These are phyloP conservation scores for Ascochyta koolunga DNA, from an alignment of 2,329 filamentous ascomycete species.

Conservation along the genomic window DNA sequence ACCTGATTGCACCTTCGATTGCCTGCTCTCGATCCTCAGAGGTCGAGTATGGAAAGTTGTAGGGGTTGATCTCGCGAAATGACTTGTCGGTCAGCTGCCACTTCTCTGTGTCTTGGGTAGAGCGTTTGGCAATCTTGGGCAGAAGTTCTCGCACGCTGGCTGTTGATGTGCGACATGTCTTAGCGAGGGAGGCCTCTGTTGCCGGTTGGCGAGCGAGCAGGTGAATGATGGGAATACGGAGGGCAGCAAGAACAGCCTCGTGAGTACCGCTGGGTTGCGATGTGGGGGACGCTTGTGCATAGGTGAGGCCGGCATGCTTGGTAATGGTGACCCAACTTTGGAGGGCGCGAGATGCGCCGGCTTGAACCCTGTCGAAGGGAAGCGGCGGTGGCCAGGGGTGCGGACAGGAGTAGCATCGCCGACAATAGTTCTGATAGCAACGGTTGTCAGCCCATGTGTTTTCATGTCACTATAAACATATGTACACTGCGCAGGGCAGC, in stretches of 20 bases:
- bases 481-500: slow-evolving; percentile 1
- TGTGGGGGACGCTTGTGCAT: slow-evolving; percentile 48
- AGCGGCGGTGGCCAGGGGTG: slow-evolving; percentile 44
- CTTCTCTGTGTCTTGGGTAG: slow-evolving; percentile 52
- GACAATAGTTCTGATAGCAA: slow-evolving; percentile 44
- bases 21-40: slow-evolving; percentile 63
- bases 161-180: slow-evolving; percentile 37
- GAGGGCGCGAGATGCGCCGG: slow-evolving; percentile 45
- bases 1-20: slow-evolving; percentile 66
- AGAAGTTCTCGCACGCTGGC: slow-evolving; percentile 41
- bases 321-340: slow-evolving; percentile 48
- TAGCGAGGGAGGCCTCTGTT: slow-evolving; percentile 39
- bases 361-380: slow-evolving; percentile 45
- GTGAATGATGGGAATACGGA: slow-evolving; percentile 55
- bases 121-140: slow-evolving; percentile 59
- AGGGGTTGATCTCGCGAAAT: slow-evolving; percentile 67
- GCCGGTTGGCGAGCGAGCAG: slow-evolving; percentile 57
- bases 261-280: slow-evolving; percentile 48
- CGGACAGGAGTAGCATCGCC: slow-evolving; percentile 40
- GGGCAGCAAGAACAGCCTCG: slow-evolving; percentile 47
- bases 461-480: slow-evolving; percentile 14
- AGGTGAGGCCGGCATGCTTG: slow-evolving; percentile 47
- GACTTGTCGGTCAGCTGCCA: slow-evolving; percentile 61
- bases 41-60: slow-evolving; percentile 64
- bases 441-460: slow-evolving; percentile 38